Evolutionary conservation across 169 alveolate species (phyloP), one percentile per base, ranked within the genome.

Genomic region (Eimeria maxima): DNA sequence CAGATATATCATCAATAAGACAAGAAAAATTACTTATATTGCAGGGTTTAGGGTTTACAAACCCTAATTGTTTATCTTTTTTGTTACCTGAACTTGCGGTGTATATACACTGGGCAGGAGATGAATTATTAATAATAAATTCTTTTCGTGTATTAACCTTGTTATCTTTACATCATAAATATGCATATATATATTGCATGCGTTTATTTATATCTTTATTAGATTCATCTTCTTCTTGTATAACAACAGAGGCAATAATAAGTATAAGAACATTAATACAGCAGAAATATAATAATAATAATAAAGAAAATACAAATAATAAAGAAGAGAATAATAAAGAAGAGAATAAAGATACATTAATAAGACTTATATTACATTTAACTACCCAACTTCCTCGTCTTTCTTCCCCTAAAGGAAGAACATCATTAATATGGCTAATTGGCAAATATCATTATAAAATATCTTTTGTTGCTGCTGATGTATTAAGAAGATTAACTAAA

Each of bases 371-470:
- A 60, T 44, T 91, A 57, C 95, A 91, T n/a, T 80, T 91, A 3
- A 90, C 86, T 33, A 33, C 78, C 7, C 95, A 91, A 45, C 55
- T 91, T 14, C 38, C 57, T 18, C 76, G 67, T 10, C n/a, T 73
- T 18, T 27, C 53, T 11, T 47, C 90, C 13, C 97, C 97, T 33
- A 47, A 83, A 8, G 97, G 96, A 13, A 83, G 96, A 33, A 97
- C 97, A 14, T 81, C 97, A 5, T 87, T 97, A 27, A 53, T 96
- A 11, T 96, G 97, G 97, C 78, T 96, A 33, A 73, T 96, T 42
- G 97, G 97, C 20, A 29, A 83, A 73, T 93, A 95, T 65, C 97
- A 95, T 42, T 47, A 65, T 2, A 60, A 93, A 13, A 80, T 96
- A 8, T 96, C 97, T 10, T 96, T 86, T 76, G 78, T 96, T 3